These are phyloP conservation scores for Fusarium proliferatum DNA, from an alignment of 2,329 filamentous ascomycete species.

Conservation along the genomic window DNA sequence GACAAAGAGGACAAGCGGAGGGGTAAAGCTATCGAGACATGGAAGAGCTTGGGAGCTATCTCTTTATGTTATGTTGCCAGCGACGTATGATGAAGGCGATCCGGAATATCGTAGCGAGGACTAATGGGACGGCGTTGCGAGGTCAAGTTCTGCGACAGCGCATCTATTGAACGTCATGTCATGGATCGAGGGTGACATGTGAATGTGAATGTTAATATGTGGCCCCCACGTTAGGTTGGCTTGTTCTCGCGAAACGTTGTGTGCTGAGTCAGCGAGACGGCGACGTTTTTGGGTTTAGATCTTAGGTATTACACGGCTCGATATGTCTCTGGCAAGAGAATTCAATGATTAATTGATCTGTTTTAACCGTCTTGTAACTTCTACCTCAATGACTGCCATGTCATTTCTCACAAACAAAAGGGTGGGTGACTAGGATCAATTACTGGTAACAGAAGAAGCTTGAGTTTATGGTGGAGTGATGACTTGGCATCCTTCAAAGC, in stretches of 20 bases:
- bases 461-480: background rate
- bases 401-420: background rate
- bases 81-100: constrained; percentile 1
- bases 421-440: background rate
- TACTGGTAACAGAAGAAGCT: background rate
- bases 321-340: background rate
- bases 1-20: constrained; percentile 22
- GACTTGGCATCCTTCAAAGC: background rate
- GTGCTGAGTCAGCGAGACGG: constrained; percentile 22
- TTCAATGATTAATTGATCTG: background rate
- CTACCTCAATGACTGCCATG: background rate
- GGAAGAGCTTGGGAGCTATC: constrained; percentile 5
- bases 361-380: background rate
- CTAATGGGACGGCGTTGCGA: constrained; percentile 29
- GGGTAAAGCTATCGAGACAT: constrained; percentile 41
- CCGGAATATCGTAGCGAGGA: background rate
- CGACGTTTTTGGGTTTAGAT: background rate
- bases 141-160: constrained; percentile 35
- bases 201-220: constrained; percentile 26
- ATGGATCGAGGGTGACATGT: constrained; percentile 32
- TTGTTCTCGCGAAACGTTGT: background rate
- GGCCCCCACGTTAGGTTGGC: constrained; percentile 28
- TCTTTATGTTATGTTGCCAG: constrained; percentile 4
- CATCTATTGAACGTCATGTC: constrained; percentile 32
- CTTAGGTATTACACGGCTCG: background rate